Evolutionary conservation across 73 alveolate species (phyloP), one percentile per base, ranked within the genome.

Genomic region (Breviolum minutum): DNA sequence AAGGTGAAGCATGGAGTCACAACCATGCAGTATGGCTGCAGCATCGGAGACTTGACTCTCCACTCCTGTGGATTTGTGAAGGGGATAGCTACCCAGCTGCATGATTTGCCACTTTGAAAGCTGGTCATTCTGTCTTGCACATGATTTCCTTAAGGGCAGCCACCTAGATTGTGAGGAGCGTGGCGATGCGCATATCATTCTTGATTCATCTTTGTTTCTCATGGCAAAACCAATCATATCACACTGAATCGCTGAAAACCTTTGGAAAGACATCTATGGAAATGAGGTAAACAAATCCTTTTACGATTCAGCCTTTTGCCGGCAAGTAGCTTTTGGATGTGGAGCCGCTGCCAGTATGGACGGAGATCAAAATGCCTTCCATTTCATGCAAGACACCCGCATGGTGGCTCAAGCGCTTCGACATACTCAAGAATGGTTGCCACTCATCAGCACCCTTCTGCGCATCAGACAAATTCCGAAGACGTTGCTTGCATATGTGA

Each of bases 321-420:
- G 88, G 26, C 92, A 19, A 61, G 92, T n/a, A 83, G 60, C 92
- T 60, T 60, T 69, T 64, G 76, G 85, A 16, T 27, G 77, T 4
- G 77, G 77, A 68, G 77, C 77, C 54, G 3, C 54, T 14, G 11
- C 62, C 88, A 48, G 88, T 83, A 70, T 89, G 88, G 30, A 69
- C 85, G 29, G 84, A 40, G 68, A 20, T 74, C 63, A 90, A n/a
- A 20, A 90, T 90, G 96, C 88, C 88, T 32, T 90, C 96, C 96
- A 90, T 90, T 74, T 90, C 96, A 61, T 90, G 96, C 64, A 90
- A 48, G 24, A 71, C 96, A n/a, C 96, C 96, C 27, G 96, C 96
- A 30, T 90, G 96, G 68, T 90, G 96, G 94, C 85, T 90, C 87
- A 90, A n/a, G 14, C 96, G 87, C 62, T 61, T 48, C 22, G 96